Evolutionary conservation across 2,329 filamentous ascomycete genomes (phyloP), one percentile per base, ranked within the genome.

Genomic region (Cylindrodendrum hubeiense): DNA sequence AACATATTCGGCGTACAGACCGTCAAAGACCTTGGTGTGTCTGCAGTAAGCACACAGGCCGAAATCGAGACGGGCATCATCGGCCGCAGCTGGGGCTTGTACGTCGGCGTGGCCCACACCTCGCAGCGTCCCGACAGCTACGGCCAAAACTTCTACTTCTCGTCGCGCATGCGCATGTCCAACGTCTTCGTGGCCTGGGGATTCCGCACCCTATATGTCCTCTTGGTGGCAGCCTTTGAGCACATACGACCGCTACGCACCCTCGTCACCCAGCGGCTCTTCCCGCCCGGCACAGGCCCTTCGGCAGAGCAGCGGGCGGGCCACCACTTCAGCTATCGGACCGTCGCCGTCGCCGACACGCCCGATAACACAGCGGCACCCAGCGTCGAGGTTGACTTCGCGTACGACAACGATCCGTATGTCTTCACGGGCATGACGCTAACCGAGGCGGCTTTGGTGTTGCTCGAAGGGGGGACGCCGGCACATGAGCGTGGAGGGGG

Each of bases 81-180:
- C 3, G 68, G 68, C 21, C 67, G 70, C 17, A 72, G 68, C 50
- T 73, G 67, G 67, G 61, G 65, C 5, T n/a, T 67, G 15, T 57
- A 58, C 46, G 49, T 53, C 2, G 57, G 58, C 5, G 49, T 55
- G 2, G 43, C 51, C 21, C 12, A 58, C 21, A 28, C 37, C 22
- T 49, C 55, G 5, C 61, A 60, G 15, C 26, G 49, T 5, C 49
- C 37, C 4, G 51, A 60, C 4, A 51, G 63, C 26, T 65, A 65
- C 26, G 63, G 63, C 17, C 34, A 28, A 10, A 26, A 47, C 44
- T 61, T 65, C 22, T 51, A 41, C 44, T 65, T 61, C 50, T 49
- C 58, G 10, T 55, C 58, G 17, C 39, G 37, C 28, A 61, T 61
- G 50, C 58, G 58, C 39, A 17, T 49, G 5, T 24, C 44, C 46